Conservation (phyloP, 805 yeast genomes). For the Kodamaea jinghongensis region DNA sequence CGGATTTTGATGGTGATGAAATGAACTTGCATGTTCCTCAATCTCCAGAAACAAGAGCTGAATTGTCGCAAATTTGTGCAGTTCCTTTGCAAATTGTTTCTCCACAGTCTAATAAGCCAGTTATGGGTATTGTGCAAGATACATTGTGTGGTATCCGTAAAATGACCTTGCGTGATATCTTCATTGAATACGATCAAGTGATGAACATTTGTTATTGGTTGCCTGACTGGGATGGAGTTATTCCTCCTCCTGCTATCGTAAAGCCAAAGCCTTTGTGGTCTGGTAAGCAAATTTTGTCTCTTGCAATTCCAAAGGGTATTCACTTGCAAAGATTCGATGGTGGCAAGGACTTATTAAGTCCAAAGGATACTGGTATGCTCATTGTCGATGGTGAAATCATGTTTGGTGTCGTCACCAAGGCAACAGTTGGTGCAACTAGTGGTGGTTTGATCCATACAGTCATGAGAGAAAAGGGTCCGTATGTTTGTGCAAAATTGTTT, state of each 20-base stretch:
- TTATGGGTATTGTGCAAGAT: conserved; percentile 99
- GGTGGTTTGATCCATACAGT: conserved; percentile 98
- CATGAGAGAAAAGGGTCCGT: conserved; percentile 95
- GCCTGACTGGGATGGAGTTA: conserved; percentile 97
- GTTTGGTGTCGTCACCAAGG: conserved; percentile 97
- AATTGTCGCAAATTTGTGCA: conserved; percentile 89
- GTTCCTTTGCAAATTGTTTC: conserved; percentile 97
- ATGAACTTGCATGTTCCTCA: conserved; percentile 99
- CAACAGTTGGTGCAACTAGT: conserved; percentile 96
- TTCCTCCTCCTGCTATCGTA: conserved; percentile 90
- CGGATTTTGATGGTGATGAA: conserved; percentile 99
- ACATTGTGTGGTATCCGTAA: conserved; percentile 96
- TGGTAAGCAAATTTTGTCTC: conserved; percentile 90
- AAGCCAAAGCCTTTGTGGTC: conserved; percentile 98
- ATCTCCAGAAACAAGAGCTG: conserved; percentile 96
- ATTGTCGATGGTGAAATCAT: conserved; percentile 93
- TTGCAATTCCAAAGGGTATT: conserved; percentile 94
- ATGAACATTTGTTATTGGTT: conserved; percentile 98
- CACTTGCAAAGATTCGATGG: conserved; percentile 93
- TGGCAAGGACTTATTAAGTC: conserved; percentile 75
- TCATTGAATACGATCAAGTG: conserved; percentile 88
- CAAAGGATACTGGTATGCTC: conserved; percentile 94
- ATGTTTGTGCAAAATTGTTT: conserved; percentile 82
- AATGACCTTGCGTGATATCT: conserved; percentile 86
- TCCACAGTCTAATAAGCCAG: conserved; percentile 98